Percentiles rank a stretch among this genome's conserved stretches.
Evolutionary conservation across 1,284 basidiomycete species (phyloP).

Genomic region (Mycosarcoma maydis): DNA sequence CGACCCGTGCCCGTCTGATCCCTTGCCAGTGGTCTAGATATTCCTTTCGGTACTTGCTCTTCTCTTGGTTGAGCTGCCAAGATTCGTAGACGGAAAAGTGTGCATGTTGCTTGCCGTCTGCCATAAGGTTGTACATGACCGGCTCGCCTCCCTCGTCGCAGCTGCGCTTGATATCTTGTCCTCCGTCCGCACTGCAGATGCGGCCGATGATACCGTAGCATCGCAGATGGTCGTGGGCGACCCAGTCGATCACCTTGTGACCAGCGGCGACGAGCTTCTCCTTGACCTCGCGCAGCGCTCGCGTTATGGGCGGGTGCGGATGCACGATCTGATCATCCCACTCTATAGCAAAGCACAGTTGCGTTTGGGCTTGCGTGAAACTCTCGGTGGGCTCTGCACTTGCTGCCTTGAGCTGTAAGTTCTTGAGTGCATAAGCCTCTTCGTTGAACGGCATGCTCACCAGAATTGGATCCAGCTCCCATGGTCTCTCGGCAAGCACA

Average conservation of each 20-base stretch:
- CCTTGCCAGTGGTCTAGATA: conserved; percentile 73
- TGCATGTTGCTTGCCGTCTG: conserved; percentile 8
- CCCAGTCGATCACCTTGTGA: conserved; percentile 52
- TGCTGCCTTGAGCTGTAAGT: conserved; percentile 23
- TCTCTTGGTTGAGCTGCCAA: conserved; percentile 70
- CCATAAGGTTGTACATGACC: conserved; percentile 28
- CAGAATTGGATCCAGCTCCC: conserved; percentile 72
- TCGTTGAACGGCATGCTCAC: conserved; percentile 47
- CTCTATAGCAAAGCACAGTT: conserved; percentile 39
- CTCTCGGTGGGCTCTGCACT: conserved; percentile 11
- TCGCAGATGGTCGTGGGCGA: conserved; percentile 31
- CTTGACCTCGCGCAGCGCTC: conserved; percentile 63
- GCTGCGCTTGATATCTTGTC: conserved; percentile 40
- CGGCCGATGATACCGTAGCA: conserved; percentile 61
- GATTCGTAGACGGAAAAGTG: conserved; percentile 70
- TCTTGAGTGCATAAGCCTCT: conserved; percentile 25
- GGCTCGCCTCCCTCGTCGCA: conserved; percentile 54
- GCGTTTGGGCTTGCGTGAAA: not conserved
- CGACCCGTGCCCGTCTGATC: conserved; percentile 70
- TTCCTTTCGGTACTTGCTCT: conserved; percentile 70
- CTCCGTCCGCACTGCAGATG: conserved; percentile 50
- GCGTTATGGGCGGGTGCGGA: conserved; percentile 66
- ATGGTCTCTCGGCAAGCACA: conserved; percentile 73
- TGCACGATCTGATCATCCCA: conserved; percentile 67
- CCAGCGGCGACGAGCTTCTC: conserved; percentile 52